phyloP scores from a whole-genome alignment of 2,329 filamentous ascomycete genomes.

The Cordyceps cateniannulata region DNA sequence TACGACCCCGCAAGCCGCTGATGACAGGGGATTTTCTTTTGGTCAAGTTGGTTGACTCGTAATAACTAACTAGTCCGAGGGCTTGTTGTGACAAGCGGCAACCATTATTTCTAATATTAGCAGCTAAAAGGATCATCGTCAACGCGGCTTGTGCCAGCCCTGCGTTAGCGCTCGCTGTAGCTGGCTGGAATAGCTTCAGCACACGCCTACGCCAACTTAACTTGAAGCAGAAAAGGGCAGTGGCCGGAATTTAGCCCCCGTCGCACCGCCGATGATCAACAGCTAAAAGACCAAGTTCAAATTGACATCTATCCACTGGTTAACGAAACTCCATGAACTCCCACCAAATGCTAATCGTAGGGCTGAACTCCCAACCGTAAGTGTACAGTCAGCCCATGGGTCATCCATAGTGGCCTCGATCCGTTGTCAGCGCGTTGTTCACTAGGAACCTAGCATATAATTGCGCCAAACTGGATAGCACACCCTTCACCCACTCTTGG shows the following conservation, averaged over 20 bases:
- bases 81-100: background rate
- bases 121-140: background rate
- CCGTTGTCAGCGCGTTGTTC: background rate
- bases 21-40: background rate
- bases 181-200: no score
- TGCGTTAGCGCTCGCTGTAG: background rate
- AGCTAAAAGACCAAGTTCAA: background rate
- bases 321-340: background rate
- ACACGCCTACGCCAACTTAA: background rate
- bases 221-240: background rate
- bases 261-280: background rate
- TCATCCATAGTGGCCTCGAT: background rate
- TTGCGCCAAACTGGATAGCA: background rate
- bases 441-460: background rate
- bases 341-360: background rate
- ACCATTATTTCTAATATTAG: background rate
- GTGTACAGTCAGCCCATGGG: background rate
- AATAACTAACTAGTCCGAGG: no score
- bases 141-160: background rate
- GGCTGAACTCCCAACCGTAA: background rate
- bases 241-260: background rate
- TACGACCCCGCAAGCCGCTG: background rate
- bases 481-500: constrained; percentile 34
- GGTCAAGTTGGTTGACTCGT: background rate
- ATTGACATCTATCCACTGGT: background rate